Percentiles rank a stretch among this genome's conserved stretches.
These are phyloP conservation scores for Galerina sulciceps DNA, from an alignment of 768 basidiomycete genomes.

Conservation along the genomic window DNA sequence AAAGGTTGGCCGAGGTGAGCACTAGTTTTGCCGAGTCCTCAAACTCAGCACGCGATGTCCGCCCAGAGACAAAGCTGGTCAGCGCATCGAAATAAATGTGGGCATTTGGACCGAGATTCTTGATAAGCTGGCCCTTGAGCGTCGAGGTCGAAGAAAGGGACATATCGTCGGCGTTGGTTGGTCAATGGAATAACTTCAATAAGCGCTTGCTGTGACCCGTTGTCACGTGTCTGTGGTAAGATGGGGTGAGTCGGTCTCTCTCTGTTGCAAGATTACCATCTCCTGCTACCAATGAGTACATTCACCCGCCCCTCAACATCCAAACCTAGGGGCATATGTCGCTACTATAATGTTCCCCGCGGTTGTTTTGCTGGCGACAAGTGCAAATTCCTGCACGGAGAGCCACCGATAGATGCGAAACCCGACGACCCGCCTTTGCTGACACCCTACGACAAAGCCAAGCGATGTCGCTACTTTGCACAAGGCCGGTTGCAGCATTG, in stretches of 20 bases:
- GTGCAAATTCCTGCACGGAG: conserved; percentile 82
- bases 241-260: neutral
- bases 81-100: conserved; percentile 64
- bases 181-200: neutral
- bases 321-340: conserved; percentile 73
- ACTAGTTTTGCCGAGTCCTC: conserved; percentile 69
- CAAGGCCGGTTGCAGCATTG: conserved; percentile 40
- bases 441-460: conserved; percentile 73
- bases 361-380: conserved; percentile 71
- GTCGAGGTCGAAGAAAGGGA: conserved; percentile 77
- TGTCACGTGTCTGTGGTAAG: conserved; percentile 11
- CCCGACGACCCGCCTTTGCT: conserved; percentile 37
- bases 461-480: conserved; percentile 69
- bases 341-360: conserved; percentile 61
- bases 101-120: conserved; percentile 64
- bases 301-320: conserved; percentile 62
- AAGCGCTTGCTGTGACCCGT: neutral
- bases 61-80: conserved; percentile 69
- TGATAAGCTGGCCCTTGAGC: conserved; percentile 69
- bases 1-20: conserved; percentile 61
- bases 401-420: conserved; percentile 32
- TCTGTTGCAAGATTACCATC: neutral
- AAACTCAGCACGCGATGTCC: conserved; percentile 74
- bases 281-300: neutral
- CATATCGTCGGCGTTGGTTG: conserved; percentile 41